Conservation (phyloP, 2,329 filamentous ascomycete genomes). For the Dothiorella sarmentorum region DNA sequence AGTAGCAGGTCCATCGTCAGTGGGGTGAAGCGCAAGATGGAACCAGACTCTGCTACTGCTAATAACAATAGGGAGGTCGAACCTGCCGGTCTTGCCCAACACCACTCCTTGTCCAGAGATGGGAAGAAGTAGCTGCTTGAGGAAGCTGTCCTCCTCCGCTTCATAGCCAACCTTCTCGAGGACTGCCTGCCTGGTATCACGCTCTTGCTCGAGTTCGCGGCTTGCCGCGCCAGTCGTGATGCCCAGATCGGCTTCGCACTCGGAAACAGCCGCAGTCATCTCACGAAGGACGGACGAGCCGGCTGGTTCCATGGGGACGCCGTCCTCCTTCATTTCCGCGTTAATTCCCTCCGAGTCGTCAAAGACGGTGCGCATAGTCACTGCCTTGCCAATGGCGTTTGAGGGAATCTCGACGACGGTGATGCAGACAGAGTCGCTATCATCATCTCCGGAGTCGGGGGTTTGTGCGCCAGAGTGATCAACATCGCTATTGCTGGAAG, state of each 20-base stretch:
- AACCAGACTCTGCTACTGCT: constrained; percentile 91
- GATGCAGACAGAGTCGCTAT: constrained; percentile 80
- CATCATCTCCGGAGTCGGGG: constrained; percentile 66
- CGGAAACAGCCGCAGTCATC: constrained; percentile 76
- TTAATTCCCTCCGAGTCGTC: constrained; percentile 94
- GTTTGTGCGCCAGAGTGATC: constrained; percentile 55
- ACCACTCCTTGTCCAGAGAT: constrained; percentile 73
- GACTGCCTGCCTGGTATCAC: constrained; percentile 77
- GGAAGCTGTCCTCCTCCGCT: constrained; percentile 74
- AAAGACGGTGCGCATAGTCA: constrained; percentile 87
- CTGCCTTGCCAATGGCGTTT: constrained; percentile 75
- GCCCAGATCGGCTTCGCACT: constrained; percentile 75
- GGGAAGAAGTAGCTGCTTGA: constrained; percentile 79
- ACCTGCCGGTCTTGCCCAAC: constrained; percentile 71
- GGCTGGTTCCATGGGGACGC: constrained; percentile 68
- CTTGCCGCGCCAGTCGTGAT: constrained; percentile 65
- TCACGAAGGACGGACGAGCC: constrained; percentile 83
- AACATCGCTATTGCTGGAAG: constrained; percentile 59
- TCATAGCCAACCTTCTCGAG: constrained; percentile 85
- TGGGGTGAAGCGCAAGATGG: constrained; percentile 86
- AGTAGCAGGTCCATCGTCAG: constrained; percentile 74
- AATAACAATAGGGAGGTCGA: constrained; percentile 72
- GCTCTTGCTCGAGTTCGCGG: constrained; percentile 70
- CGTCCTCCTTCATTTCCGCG: constrained; percentile 94
- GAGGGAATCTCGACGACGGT: constrained; percentile 84